Percentiles rank a stretch among this genome's conserved stretches.
These are phyloP conservation scores for Euclidium syriacum DNA, from an alignment of 345 rosid genomes.

Conservation along the genomic window DNA sequence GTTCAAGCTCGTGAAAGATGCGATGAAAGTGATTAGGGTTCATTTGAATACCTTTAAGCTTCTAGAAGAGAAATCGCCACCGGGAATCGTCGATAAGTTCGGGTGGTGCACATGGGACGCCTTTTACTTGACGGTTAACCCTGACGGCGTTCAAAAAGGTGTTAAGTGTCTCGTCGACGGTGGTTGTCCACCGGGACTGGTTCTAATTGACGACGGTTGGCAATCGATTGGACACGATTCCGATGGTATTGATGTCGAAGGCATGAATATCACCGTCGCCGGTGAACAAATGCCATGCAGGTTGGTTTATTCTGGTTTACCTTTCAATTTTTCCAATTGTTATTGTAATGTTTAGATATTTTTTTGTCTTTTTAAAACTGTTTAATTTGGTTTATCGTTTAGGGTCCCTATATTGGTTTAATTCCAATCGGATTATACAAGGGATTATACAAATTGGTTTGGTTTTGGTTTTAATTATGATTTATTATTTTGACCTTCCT, in stretches of 20 bases:
- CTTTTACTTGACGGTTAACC: slow-evolving; percentile 80
- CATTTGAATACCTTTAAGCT: slow-evolving; percentile 74
- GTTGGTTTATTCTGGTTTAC: slow-evolving; percentile 27
- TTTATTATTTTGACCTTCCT: too few relatives aligned
- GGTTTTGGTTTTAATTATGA: too few relatives aligned
- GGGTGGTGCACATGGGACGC: slow-evolving; percentile 99
- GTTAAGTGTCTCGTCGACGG: slow-evolving; percentile 70
- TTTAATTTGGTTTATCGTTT: neutral
- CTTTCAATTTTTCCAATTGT: neutral
- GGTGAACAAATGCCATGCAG: slow-evolving; percentile 99
- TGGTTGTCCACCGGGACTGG: slow-evolving; percentile 92
- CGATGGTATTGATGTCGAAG: slow-evolving; percentile 69
- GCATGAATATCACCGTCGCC: slow-evolving; percentile 62
- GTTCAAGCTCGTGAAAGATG: slow-evolving; percentile 57
- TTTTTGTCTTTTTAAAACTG: neutral
- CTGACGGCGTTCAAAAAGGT: slow-evolving; percentile 73
- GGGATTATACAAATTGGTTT: too few relatives aligned
- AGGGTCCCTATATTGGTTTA: too few relatives aligned
- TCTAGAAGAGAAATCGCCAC: slow-evolving; percentile 72
- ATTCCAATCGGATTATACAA: too few relatives aligned
- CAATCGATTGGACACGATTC: slow-evolving; percentile 77
- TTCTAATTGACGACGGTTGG: slow-evolving; percentile 99
- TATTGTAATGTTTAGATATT: too few relatives aligned
- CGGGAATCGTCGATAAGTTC: slow-evolving; percentile 83
- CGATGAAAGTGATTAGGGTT: slow-evolving; percentile 52